Evolutionary conservation across 305 asterid species (phyloP).

Genomic region (Fraxinus latifolia): DNA sequence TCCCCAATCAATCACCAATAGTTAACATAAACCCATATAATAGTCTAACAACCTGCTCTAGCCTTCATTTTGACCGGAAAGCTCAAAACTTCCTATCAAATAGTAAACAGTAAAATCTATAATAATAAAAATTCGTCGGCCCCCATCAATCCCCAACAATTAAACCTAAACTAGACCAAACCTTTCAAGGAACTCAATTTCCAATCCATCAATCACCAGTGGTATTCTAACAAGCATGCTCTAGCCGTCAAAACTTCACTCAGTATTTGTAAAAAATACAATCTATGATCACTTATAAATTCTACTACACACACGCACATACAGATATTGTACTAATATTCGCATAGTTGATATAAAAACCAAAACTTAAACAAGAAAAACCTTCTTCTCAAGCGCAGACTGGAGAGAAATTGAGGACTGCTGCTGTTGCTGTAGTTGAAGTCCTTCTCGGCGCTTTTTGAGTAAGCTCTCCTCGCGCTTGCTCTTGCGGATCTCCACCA

Average conservation of each 20-base stretch:
- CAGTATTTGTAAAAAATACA: not conserved
- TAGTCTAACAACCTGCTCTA: not conserved
- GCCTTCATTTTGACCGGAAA: not conserved
- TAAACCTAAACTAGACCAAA: not conserved
- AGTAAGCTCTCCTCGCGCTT: constrained; percentile 92
- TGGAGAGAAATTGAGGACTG: constrained; percentile 50
- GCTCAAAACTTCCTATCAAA: not conserved
- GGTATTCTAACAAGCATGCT: not conserved
- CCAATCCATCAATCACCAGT: constrained; percentile 5
- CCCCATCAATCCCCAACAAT: not conserved
- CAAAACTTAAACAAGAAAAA: not conserved
- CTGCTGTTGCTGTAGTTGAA: constrained; percentile 31
- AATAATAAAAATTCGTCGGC: not conserved
- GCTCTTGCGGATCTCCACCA: constrained; percentile 95
- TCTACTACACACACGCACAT: not conserved
- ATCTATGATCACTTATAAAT: constrained; percentile 1
- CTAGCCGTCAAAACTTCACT: not conserved
- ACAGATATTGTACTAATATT: not conserved
- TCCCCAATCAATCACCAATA: not conserved
- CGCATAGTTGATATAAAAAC: not conserved
- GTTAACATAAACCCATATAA: not conserved
- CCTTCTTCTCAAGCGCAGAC: constrained; percentile 60
- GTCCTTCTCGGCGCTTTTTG: constrained; percentile 88
- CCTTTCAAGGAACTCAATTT: constrained; percentile 15
- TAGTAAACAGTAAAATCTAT: not conserved